phyloP scores from a whole-genome alignment of 441 rosid genomes.

The Pelargonium fulgidum region DNA sequence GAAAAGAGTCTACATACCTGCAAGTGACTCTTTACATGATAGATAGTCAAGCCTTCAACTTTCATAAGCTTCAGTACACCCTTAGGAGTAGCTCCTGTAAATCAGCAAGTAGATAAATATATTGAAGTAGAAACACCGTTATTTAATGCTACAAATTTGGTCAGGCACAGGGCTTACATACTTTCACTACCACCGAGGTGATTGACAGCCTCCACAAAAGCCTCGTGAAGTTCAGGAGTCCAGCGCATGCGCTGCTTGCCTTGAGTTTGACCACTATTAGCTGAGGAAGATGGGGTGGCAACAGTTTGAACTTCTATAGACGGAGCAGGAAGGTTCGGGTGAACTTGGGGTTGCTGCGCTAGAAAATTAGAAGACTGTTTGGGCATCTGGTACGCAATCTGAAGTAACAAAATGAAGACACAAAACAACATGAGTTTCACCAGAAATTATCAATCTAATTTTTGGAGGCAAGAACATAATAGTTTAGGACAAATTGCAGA shows the following conservation, averaged over 20 bases:
- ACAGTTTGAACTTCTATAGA: conserved; percentile 41
- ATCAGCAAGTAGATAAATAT: conserved; percentile 20
- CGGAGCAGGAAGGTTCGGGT: conserved; percentile 46
- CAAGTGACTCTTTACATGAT: conserved; percentile 92
- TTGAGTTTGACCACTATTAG: conserved; percentile 37
- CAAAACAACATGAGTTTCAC: conserved; percentile 17
- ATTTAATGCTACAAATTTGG: conserved; percentile 12
- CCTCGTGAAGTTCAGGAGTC: conserved; percentile 92
- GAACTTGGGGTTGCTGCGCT: conserved; percentile 31
- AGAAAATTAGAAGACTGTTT: conserved; percentile 28
- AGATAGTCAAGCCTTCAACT: conserved; percentile 80
- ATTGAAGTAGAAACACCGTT: conserved; percentile 15
- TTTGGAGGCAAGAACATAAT: neutral
- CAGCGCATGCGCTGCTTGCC: conserved; percentile 91
- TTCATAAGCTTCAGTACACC: conserved; percentile 89
- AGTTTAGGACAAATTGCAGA: no score
- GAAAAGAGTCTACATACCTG: conserved; percentile 42
- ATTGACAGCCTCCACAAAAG: conserved; percentile 87
- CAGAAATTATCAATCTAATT: conserved; percentile 11
- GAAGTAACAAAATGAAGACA: conserved; percentile 28
- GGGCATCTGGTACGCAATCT: conserved; percentile 42
- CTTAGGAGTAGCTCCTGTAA: conserved; percentile 83
- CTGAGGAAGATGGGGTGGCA: conserved; percentile 45
- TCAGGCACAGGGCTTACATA: conserved; percentile 26
- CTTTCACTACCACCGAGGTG: conserved; percentile 93